Evolutionary conservation across 306 rosid genomes (phyloP).

Genomic region (Crataegus laevigata): DNA sequence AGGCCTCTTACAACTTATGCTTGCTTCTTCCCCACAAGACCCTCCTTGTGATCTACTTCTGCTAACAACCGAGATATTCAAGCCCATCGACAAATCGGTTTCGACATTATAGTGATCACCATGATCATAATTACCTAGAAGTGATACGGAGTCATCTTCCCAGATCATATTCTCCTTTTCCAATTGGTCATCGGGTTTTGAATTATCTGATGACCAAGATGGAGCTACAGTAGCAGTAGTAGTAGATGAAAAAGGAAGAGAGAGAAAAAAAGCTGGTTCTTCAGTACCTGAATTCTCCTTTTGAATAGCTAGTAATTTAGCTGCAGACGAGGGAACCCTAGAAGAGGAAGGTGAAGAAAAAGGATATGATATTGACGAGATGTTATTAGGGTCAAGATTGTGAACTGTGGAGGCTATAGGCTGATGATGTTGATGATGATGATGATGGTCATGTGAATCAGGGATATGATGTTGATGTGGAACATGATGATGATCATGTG

Average conservation of each 20-base stretch:
- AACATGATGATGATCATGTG: background rate
- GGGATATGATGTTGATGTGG: background rate
- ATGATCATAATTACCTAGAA: background rate
- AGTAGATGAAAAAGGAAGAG: conserved; percentile 16
- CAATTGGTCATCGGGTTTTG: conserved; percentile 15
- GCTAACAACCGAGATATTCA: conserved; percentile 29
- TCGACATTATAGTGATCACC: conserved; percentile 29
- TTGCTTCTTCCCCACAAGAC: conserved; percentile 21
- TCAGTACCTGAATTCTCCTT: background rate
- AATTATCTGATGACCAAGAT: background rate
- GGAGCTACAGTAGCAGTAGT: background rate
- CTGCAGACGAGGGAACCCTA: conserved; percentile 8
- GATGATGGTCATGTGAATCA: background rate
- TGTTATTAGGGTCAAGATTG: background rate
- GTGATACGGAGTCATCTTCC: conserved; percentile 11
- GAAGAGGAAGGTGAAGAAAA: conserved; percentile 4
- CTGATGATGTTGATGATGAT: background rate
- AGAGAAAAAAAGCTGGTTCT: conserved; percentile 3
- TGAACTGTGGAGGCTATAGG: background rate
- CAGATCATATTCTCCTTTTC: conserved; percentile 7
- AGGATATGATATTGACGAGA: background rate
- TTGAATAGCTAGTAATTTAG: background rate
- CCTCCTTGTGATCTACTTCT: conserved; percentile 17
- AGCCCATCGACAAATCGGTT: conserved; percentile 49
- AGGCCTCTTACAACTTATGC: conserved; percentile 28